These are phyloP conservation scores for Agrocybe praecox DNA, from an alignment of 768 basidiomycete genomes.

Conservation along the genomic window DNA sequence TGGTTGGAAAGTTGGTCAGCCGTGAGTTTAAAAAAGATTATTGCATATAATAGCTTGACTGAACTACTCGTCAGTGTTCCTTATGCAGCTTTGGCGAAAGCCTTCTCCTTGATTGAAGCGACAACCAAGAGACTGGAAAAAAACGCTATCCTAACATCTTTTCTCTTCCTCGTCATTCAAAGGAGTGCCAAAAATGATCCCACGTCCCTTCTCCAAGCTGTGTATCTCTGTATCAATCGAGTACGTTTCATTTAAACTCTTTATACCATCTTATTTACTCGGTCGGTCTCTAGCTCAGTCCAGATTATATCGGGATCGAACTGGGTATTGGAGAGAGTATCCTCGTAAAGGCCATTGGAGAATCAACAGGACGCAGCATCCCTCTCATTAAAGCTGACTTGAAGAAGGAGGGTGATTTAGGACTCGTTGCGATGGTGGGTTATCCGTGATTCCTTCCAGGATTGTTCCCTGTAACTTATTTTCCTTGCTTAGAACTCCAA, in stretches of 20 bases:
- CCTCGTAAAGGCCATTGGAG: constrained; percentile 92
- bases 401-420: constrained; percentile 94
- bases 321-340: constrained; percentile 96
- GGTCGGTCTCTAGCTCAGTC: constrained; percentile 66
- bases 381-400: constrained; percentile 87
- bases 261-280: background rate
- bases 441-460: background rate
- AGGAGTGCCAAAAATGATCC: constrained; percentile 76
- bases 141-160: constrained; percentile 82
- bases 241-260: constrained; percentile 45
- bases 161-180: constrained; percentile 88
- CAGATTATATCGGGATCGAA: constrained; percentile 94
- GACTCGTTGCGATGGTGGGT: constrained; percentile 91
- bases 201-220: constrained; percentile 79
- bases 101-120: constrained; percentile 87
- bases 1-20: constrained; percentile 82
- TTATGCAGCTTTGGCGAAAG: constrained; percentile 88
- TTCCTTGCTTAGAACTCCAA: constrained; percentile 73
- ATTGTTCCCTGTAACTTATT: background rate
- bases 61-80: constrained; percentile 65
- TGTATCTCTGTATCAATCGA: constrained; percentile 96
- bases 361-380: constrained; percentile 89
- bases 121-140: constrained; percentile 97
- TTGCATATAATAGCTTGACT: background rate
- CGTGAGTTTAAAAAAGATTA: constrained; percentile 53